Base-by-base conservation (phyloP, 345 rosid genomes). In the Excoecaria agallocha region DNA sequence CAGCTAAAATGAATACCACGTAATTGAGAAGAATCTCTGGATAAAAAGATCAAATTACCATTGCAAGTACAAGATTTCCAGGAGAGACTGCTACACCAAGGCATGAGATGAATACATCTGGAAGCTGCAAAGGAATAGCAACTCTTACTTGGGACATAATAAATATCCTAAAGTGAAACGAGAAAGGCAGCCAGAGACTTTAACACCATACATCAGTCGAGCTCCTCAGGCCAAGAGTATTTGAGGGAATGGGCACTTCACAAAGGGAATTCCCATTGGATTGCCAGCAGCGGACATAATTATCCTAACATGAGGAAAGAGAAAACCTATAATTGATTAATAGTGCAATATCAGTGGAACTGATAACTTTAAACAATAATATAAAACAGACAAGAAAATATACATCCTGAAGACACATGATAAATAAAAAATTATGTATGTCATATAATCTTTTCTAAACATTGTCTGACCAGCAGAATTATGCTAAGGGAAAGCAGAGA, bases 31-130 rank as follows among this genome's bases (percentile, higher is more conserved):
- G 8, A 3, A 3, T 54, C 58, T 51, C 17, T n/a, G 2, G 25
- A 63, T 50, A 70, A 70, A 13, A 11, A 57, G 57, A n/a, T 60
- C 25, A 50, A 20, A 81, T 80, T 84, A 93, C 99, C 97, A 88
- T 80, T 67, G 97, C 99, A 80, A 91, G 77, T 54, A 83, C 88
- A 54, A 90, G 88, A 84, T 86, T 91, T 84, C 94, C 91, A 24
- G 97, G 97, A 70, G 99, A 93, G 46, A 83, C 83, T 38, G 87
- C 94, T 73, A 93, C 80, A 71, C 99, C 98, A 63, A 79, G 91
- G 81, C 96, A 95, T 68, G 99, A 91, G 56, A 85, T 66, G 74
- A 88, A 90, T 69, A 77, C 82, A 80, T 88, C 92, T 52, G 98
- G 97, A 82, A 93, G 81, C 98, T 95, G 91, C 84, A 86, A 41